Conservation (phyloP, 176 grass and related monocot species). For the Rhipidocladum racemiflorum region DNA sequence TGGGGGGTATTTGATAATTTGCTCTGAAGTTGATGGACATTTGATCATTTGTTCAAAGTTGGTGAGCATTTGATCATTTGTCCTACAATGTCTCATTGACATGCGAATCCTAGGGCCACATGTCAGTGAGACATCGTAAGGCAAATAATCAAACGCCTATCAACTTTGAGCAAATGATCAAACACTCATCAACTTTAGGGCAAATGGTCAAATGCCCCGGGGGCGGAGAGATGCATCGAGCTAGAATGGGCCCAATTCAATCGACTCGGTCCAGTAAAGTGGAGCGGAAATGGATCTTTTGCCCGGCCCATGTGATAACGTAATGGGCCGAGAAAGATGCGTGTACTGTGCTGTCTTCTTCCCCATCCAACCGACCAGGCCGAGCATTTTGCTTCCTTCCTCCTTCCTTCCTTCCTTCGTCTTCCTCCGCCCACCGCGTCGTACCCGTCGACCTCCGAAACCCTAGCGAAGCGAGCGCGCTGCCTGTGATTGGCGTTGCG, state of each 20-base stretch:
- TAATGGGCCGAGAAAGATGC: background rate
- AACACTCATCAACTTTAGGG: too few species aligned
- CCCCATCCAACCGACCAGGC: background rate
- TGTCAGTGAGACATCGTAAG: too few species aligned
- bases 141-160: too few species aligned
- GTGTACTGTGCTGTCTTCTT: background rate
- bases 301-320: background rate
- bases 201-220: too few species aligned
- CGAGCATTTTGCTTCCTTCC: background rate
- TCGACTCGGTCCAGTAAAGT: background rate
- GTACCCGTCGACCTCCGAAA: background rate
- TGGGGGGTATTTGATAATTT: too few species aligned
- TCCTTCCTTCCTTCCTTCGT: background rate
- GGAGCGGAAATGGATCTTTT: background rate
- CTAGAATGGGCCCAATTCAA: background rate
- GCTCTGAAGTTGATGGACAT: too few species aligned
- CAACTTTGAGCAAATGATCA: too few species aligned
- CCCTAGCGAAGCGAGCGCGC: constrained; percentile 2
- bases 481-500: background rate
- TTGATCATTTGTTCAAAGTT: too few species aligned
- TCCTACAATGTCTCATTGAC: too few species aligned
- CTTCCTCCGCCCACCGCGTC: background rate
- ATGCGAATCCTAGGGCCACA: too few species aligned
- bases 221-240: background rate
- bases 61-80: too few species aligned